phyloP scores from a whole-genome alignment of 805 yeast species.

The Saccharomyces eubayanus region DNA sequence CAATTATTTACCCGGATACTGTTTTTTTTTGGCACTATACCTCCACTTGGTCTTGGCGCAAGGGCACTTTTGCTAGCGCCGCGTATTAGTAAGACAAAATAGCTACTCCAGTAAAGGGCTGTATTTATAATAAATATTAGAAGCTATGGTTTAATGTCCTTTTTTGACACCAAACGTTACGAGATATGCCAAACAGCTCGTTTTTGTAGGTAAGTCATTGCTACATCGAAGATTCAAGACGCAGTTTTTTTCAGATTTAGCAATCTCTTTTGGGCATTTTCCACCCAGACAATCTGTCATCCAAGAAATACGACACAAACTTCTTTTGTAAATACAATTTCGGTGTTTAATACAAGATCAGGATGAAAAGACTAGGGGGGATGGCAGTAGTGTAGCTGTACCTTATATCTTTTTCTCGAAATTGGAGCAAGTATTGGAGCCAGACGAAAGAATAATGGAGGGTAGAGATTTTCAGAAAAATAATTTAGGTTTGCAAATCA shows the following conservation, averaged over 20 bases:
- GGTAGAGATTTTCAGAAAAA: not conserved
- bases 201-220: too few species aligned
- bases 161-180: too few species aligned
- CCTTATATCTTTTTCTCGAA: not conserved
- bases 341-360: not conserved
- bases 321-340: not conserved
- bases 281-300: not conserved
- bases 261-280: not conserved
- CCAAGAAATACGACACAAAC: not conserved
- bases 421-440: not conserved
- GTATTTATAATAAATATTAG: not conserved
- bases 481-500: not conserved
- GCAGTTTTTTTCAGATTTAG: not conserved
- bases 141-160: not conserved
- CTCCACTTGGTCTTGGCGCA: not conserved
- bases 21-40: not conserved
- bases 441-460: not conserved
- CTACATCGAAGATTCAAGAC: too few species aligned
- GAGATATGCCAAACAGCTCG: too few species aligned
- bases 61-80: not conserved
- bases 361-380: not conserved
- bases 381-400: not conserved
- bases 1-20: not conserved
- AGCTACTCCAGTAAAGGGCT: not conserved
- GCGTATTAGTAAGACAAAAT: not conserved